Evolutionary conservation across 2,329 filamentous ascomycete species (phyloP).

Genomic region (Aspergillus jensenii): DNA sequence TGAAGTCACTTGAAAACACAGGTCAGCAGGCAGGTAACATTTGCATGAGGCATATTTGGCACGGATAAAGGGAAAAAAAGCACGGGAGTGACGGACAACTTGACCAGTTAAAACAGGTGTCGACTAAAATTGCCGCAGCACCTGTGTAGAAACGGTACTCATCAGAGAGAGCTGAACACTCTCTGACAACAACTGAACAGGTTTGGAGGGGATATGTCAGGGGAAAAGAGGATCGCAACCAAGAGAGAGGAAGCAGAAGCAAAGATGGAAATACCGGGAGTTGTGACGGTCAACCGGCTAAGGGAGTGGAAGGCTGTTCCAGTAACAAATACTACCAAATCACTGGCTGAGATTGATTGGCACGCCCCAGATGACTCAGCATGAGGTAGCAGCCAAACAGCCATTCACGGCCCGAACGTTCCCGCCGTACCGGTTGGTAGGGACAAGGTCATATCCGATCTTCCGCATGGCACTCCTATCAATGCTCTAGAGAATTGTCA

Average conservation of each 20-base stretch:
- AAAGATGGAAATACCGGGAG: constrained; percentile 17
- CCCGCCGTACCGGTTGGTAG: constrained; percentile 21
- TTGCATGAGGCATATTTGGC: constrained; percentile 18
- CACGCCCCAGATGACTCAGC: constrained; percentile 19
- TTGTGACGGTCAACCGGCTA: constrained; percentile 21
- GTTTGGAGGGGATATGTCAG: constrained; percentile 8
- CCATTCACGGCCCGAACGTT: neutral
- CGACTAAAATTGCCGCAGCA: constrained; percentile 43
- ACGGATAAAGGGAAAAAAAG: constrained; percentile 25
- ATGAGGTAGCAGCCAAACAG: neutral
- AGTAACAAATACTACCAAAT: neutral
- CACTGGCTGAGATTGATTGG: neutral
- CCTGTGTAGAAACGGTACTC: constrained; percentile 38
- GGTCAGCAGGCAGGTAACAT: constrained; percentile 9
- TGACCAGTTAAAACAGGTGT: constrained; percentile 34
- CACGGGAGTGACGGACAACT: constrained; percentile 13
- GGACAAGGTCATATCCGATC: too few species aligned
- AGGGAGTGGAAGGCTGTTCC: constrained; percentile 20
- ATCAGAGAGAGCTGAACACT: constrained; percentile 39
- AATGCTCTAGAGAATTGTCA: too few species aligned
- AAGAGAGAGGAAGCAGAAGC: constrained; percentile 6
- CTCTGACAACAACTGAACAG: constrained; percentile 20
- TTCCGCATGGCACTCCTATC: too few species aligned
- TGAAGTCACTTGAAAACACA: neutral
- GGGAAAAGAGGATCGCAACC: constrained; percentile 6